Conservation (phyloP, 1,284 basidiomycete species). For the Afroboletus lepidellus region DNA sequence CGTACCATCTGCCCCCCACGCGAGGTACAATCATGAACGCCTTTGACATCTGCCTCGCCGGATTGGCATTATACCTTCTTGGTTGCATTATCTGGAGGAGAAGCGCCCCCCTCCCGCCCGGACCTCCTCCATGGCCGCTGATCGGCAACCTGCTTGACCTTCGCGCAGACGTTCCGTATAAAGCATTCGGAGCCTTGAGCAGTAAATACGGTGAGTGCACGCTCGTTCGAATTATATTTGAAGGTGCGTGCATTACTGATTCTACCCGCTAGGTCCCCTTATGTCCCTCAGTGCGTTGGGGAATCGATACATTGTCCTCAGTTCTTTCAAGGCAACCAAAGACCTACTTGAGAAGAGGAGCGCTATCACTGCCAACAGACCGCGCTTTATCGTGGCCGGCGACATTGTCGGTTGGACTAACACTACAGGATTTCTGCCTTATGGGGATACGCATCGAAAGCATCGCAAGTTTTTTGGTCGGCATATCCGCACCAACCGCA, state of each 20-base stretch:
- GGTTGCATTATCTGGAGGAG: not conserved
- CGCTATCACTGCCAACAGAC: conserved; percentile 16
- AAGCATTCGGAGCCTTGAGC: conserved; percentile 44
- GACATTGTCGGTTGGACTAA: conserved; percentile 10
- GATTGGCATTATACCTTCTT: conserved; percentile 6
- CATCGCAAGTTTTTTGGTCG: conserved; percentile 1
- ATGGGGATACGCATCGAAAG: conserved; percentile 21
- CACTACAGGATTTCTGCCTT: conserved; percentile 18
- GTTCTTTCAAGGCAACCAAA: conserved; percentile 8
- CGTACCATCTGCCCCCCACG: too few species aligned
- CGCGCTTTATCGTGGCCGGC: conserved; percentile 17
- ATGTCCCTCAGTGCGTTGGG: conserved; percentile 13
- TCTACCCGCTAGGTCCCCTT: conserved; percentile 15
- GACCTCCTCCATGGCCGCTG: conserved; percentile 21
- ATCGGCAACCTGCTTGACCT: conserved; percentile 42
- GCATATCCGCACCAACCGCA: conserved; percentile 21
- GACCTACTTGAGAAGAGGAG: conserved; percentile 27
- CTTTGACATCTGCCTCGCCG: not conserved
- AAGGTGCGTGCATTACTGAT: not conserved
- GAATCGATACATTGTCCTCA: conserved; percentile 17
- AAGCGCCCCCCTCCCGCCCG: not conserved
- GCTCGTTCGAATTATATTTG: conserved; percentile 29
- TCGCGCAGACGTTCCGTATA: conserved; percentile 39
- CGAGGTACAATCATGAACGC: too few species aligned
- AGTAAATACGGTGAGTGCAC: conserved; percentile 40